Conservation (phyloP, 108 stramenopile genomes). For the Cyclotella atomus region DNA sequence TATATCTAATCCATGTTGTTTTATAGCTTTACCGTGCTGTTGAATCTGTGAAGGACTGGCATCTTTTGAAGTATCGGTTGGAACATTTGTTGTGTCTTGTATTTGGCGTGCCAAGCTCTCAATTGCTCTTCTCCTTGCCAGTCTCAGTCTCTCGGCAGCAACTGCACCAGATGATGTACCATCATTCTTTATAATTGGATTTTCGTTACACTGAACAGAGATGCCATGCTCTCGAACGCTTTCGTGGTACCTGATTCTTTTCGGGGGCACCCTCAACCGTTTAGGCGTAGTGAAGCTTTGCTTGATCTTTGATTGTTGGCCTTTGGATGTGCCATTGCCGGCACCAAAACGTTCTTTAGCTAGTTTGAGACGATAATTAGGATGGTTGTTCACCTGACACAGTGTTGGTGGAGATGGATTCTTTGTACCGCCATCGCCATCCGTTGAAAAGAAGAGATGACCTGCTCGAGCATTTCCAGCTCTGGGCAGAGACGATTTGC, state of each 20-base stretch:
- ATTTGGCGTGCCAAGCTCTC: conserved; percentile 3
- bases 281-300: neutral
- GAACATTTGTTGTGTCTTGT: neutral
- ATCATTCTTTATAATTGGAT: conserved; percentile 39
- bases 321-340: neutral
- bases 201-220: conserved; percentile 8
- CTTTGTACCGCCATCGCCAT: neutral
- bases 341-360: neutral
- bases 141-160: conserved; percentile 28
- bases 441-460: neutral
- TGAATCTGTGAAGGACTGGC: neutral
- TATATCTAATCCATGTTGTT: conserved; percentile 8
- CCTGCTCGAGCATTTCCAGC: neutral
- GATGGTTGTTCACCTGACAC: conserved; percentile 27
- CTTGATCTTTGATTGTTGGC: neutral
- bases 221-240: conserved; percentile 9
- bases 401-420: neutral
- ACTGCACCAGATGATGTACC: conserved; percentile 44
- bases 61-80: too few species aligned
- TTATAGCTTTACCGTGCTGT: neutral
- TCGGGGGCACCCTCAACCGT: neutral
- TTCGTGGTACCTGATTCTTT: neutral
- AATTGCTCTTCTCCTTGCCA: conserved; percentile 30
- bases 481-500: neutral
- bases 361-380: conserved; percentile 10